These are phyloP conservation scores for Viridothelium virens DNA, from an alignment of 495 filamentous ascomycete species.

Conservation along the genomic window DNA sequence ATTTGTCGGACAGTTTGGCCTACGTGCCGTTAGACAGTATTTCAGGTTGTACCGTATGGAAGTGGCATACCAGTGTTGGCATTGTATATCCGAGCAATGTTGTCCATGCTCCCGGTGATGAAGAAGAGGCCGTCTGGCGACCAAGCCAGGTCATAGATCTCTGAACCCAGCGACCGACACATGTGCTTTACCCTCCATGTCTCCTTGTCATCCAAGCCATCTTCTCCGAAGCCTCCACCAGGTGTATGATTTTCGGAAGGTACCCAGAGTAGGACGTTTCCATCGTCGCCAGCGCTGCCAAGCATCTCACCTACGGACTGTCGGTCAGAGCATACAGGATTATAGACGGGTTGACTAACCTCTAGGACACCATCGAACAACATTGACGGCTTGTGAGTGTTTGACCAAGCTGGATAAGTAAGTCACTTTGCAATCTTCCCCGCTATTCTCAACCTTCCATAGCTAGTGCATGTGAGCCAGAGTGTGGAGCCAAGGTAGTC, in stretches of 20 bases:
- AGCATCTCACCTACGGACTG: constrained; percentile 68
- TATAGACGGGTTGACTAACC: constrained; percentile 44
- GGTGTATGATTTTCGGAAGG: constrained; percentile 66
- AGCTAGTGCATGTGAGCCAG: constrained; percentile 47
- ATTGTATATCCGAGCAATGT: constrained; percentile 94
- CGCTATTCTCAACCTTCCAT: constrained; percentile 80
- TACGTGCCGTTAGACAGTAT: constrained; percentile 31
- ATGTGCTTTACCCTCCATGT: constrained; percentile 95
- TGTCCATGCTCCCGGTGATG: constrained; percentile 99
- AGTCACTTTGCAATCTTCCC: constrained; percentile 78
- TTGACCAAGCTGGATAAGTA: constrained; percentile 87
- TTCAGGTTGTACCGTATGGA: not conserved
- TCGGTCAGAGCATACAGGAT: constrained; percentile 23
- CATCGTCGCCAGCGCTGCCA: constrained; percentile 92
- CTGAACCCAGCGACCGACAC: constrained; percentile 74
- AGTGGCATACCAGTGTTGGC: constrained; percentile 66
- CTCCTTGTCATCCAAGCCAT: constrained; percentile 87
- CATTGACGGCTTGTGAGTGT: constrained; percentile 97
- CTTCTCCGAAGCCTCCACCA: constrained; percentile 64
- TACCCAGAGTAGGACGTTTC: constrained; percentile 92
- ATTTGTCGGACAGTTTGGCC: constrained; percentile 91
- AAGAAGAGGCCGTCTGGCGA: constrained; percentile 93
- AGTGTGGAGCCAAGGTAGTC: constrained; percentile 9
- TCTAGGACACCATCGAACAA: constrained; percentile 89
- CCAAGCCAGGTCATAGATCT: constrained; percentile 98